Evolutionary conservation across 108 stramenopile species (phyloP).

Genomic region (Cyclotella kingstonii): DNA sequence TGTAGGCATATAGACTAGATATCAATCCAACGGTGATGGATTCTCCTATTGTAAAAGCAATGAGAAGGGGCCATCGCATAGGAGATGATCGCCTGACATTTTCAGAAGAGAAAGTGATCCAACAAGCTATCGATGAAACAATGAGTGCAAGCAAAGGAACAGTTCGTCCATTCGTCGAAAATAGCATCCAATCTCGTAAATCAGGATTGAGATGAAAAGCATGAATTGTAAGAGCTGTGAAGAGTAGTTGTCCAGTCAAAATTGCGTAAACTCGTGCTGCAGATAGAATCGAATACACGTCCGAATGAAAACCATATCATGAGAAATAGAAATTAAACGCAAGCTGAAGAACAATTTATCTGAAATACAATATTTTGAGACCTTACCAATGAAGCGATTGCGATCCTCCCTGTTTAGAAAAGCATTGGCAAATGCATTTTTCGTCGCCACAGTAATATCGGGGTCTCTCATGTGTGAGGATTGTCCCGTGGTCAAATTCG

Average conservation of each 20-base stretch:
- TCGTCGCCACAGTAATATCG: conserved; percentile 46
- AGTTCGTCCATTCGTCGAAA: conserved; percentile 27
- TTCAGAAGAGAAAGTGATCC: conserved; percentile 47
- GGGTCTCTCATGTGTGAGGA: conserved; percentile 5
- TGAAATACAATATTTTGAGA: too few species aligned
- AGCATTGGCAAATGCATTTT: conserved; percentile 42
- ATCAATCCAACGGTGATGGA: conserved; percentile 72
- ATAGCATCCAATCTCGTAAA: conserved; percentile 44
- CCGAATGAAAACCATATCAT: too few species aligned
- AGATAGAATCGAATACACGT: too few species aligned
- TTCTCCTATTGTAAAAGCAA: conserved; percentile 79
- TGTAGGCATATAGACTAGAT: conserved; percentile 62
- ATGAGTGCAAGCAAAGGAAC: conserved; percentile 39
- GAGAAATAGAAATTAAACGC: too few species aligned
- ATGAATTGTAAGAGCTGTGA: conserved; percentile 61
- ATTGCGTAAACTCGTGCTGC: conserved; percentile 80
- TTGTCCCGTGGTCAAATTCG: background rate
- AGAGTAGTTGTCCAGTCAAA: conserved; percentile 63
- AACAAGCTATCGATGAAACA: conserved; percentile 55
- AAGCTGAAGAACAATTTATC: too few species aligned
- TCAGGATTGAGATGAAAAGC: conserved; percentile 58
- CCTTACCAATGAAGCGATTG: conserved; percentile 71
- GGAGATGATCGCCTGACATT: conserved; percentile 58
- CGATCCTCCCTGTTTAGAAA: conserved; percentile 72
- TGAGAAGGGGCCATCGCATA: conserved; percentile 71